Percentiles rank a stretch among this genome's conserved stretches.
Evolutionary conservation across 768 basidiomycete species (phyloP).

Genomic region (Boletus huronensis): DNA sequence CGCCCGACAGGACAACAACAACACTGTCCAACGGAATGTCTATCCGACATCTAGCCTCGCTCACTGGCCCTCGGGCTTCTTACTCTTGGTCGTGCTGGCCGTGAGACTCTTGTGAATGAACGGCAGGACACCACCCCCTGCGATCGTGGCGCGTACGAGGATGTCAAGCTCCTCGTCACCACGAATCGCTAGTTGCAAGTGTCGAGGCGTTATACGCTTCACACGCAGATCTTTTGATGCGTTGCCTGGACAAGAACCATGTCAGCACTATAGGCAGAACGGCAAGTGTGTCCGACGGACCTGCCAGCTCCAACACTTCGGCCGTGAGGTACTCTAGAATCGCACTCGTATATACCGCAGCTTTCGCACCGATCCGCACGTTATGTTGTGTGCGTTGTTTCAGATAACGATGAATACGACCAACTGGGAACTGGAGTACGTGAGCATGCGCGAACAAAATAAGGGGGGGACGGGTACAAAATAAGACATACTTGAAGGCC

Average conservation of each 20-base stretch:
- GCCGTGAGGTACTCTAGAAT: constrained; percentile 96
- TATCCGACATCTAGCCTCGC: background rate
- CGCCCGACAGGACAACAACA: background rate
- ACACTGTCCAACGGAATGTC: constrained; percentile 1
- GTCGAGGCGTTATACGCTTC: constrained; percentile 95
- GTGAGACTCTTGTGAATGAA: constrained; percentile 88
- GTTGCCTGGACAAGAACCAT: constrained; percentile 55
- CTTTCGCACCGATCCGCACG: constrained; percentile 95
- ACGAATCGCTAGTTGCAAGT: constrained; percentile 92
- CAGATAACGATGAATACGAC: constrained; percentile 95
- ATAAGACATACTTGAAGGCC: constrained; percentile 69
- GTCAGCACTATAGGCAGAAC: background rate
- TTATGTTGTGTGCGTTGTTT: constrained; percentile 92
- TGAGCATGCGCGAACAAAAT: background rate
- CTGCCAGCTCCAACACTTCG: constrained; percentile 93
- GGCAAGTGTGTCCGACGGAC: constrained; percentile 40
- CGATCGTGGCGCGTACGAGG: constrained; percentile 91
- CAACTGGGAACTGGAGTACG: constrained; percentile 77
- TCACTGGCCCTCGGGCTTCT: constrained; percentile 40
- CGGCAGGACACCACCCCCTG: constrained; percentile 82
- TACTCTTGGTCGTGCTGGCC: constrained; percentile 41
- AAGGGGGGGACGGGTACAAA: background rate
- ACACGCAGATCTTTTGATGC: constrained; percentile 97
- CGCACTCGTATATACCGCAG: constrained; percentile 94
- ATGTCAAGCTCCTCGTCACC: constrained; percentile 98